Evolutionary conservation across 2,329 filamentous ascomycete species (phyloP).

Genomic region (Raffaelea albimanens): DNA sequence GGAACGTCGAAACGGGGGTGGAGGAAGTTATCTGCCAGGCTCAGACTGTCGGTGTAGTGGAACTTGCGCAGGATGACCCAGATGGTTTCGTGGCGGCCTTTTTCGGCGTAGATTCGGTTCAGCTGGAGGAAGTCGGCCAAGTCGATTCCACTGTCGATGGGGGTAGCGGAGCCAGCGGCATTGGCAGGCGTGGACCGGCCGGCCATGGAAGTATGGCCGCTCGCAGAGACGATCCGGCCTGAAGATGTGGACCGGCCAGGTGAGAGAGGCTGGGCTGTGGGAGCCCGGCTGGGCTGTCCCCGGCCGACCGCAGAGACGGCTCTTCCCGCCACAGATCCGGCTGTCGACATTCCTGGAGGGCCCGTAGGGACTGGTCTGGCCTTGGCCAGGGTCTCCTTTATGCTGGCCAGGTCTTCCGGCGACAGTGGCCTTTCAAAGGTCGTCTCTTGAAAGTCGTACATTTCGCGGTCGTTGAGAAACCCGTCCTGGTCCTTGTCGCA

Average conservation of each 20-base stretch:
- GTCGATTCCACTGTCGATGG: constrained; percentile 61
- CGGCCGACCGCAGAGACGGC: too few species aligned
- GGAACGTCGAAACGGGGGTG: constrained; percentile 93
- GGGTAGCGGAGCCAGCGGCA: not conserved
- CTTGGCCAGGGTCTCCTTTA: constrained; percentile 78
- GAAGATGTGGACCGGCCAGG: too few species aligned
- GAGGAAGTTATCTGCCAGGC: constrained; percentile 81
- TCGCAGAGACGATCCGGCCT: too few species aligned
- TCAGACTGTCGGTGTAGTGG: constrained; percentile 92
- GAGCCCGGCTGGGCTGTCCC: too few species aligned
- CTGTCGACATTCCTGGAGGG: constrained; percentile 62
- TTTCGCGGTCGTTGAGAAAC: constrained; percentile 77
- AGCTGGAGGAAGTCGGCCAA: constrained; percentile 76
- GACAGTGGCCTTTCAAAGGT: constrained; percentile 86
- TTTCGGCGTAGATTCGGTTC: constrained; percentile 94
- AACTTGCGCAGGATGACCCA: constrained; percentile 96
- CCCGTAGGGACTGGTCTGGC: constrained; percentile 51
- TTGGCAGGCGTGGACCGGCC: not conserved
- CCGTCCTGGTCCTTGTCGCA: constrained; percentile 96
- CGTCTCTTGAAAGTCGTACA: constrained; percentile 81
- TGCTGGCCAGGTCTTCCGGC: constrained; percentile 74
- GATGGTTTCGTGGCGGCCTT: constrained; percentile 93
- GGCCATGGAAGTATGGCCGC: too few species aligned
- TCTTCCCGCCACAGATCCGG: not conserved
- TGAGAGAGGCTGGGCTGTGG: too few species aligned